Evolutionary conservation across 2,329 filamentous ascomycete genomes (phyloP), one percentile per base, ranked within the genome.

Genomic region (Xylariomycetidae sp.): DNA sequence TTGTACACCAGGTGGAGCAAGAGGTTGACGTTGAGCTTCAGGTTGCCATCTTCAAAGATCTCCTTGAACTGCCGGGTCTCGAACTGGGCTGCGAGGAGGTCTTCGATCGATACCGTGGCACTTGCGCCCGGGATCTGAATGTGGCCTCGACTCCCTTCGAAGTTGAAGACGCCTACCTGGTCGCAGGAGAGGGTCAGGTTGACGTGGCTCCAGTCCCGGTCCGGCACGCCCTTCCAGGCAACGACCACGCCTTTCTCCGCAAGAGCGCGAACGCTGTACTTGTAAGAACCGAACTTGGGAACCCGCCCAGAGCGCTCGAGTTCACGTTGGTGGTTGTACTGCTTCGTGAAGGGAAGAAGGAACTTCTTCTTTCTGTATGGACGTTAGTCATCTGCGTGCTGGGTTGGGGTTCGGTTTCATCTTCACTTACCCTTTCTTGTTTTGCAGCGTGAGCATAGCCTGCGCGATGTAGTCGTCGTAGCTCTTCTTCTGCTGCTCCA

Each of bases 391-490:
- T 26, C 8, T n/a, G n/a, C n/a, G n/a, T n/a, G n/a, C n/a, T n/a
- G 25, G 25, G 6, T 8, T 23, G 8, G 20, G 20, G 20, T 12
- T 12, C 20, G 20, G 20, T 23, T 23, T 23, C 20, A 23, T 23
- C 20, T 12, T 23, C 20, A 60, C 74, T 58, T 71, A 82, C 76
- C 83, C 89, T 64, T 95, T 95, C 61, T 95, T 94, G 64, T 85
- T 95, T 60, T 96, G 92, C 38, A 98, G 70, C 4, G 93, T 98
- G 39, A 89, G 74, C 86, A 98, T 95, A 30, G 92, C 90, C 60
- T 95, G 89, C 65, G 98, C 93, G 54, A 98, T 95, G 63, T 98
- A 98, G 64, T 98, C 88, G 57, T 98, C 95, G 65, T 98, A 98
- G 45, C 82, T 92, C 70, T 95, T 95, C 40, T 94, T 77, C 63